A percentile compares a stretch with the other conserved stretches of the same genome.
phyloP scores from a whole-genome alignment of 495 filamentous ascomycete species.

The Hypoxylon intermedium region DNA sequence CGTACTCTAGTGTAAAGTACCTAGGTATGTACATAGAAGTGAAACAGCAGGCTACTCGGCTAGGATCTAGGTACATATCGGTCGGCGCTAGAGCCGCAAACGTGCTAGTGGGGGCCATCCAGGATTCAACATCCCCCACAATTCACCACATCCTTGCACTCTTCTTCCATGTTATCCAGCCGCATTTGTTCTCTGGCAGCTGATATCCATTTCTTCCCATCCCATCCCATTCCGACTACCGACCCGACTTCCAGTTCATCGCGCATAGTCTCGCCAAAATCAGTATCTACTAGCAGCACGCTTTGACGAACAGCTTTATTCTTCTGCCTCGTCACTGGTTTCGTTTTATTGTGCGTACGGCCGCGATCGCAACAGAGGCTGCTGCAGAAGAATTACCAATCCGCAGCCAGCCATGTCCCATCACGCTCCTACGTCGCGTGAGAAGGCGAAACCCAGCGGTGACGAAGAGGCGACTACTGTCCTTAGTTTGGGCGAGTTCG shows the following conservation, averaged over 20 bases:
- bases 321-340: background rate
- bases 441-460: slow-evolving; percentile 73
- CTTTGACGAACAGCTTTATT: background rate
- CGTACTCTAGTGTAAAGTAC: no score
- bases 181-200: slow-evolving; percentile 33
- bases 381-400: background rate
- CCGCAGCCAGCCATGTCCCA: slow-evolving; percentile 31
- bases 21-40: no score
- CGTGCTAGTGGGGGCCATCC: background rate
- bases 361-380: no score
- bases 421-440: slow-evolving; percentile 66
- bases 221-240: slow-evolving; percentile 21
- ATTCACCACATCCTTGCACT: slow-evolving; percentile 2
- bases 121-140: slow-evolving; percentile 15
- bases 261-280: background rate
- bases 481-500: slow-evolving; percentile 89
- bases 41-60: no score
- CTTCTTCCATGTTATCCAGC: slow-evolving; percentile 2
- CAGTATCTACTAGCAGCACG: background rate
- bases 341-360: background rate
- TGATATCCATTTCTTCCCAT: slow-evolving; percentile 17
- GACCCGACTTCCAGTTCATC: background rate
- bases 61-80: no score
- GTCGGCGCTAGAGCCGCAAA: background rate
- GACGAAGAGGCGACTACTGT: slow-evolving; percentile 86